These are phyloP conservation scores for Teratosphaeria destructans DNA, from an alignment of 2,329 filamentous ascomycete genomes.

Conservation along the genomic window DNA sequence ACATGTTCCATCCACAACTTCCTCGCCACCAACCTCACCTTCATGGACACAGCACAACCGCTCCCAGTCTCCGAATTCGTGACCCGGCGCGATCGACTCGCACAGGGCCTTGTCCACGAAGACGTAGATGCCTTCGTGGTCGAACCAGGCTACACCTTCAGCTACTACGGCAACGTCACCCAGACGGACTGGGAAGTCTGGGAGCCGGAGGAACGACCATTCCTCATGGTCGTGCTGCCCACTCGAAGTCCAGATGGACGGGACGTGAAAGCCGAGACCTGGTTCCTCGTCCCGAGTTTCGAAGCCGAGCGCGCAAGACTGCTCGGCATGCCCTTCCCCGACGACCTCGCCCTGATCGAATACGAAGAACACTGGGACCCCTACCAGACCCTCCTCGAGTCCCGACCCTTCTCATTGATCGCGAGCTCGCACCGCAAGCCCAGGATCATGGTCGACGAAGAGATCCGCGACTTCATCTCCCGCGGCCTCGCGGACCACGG, in stretches of 20 bases:
- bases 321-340: slow-evolving; percentile 46
- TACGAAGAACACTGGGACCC: slow-evolving; percentile 59
- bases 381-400: slow-evolving; percentile 42
- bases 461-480: slow-evolving; percentile 54
- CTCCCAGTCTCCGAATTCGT: slow-evolving; percentile 45
- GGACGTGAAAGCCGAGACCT: slow-evolving; percentile 42
- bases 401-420: slow-evolving; percentile 2
- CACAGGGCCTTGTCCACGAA: slow-evolving; percentile 42
- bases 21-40: slow-evolving; percentile 32
- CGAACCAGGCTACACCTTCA: slow-evolving; percentile 55
- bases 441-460: slow-evolving; percentile 53
- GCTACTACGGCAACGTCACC: slow-evolving; percentile 54
- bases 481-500: slow-evolving; percentile 44
- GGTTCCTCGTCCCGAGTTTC: slow-evolving; percentile 50
- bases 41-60: slow-evolving; percentile 40
- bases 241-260: slow-evolving; percentile 27
- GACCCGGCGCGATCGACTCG: slow-evolving; percentile 46
- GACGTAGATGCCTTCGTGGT: slow-evolving; percentile 49
- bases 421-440: neutral
- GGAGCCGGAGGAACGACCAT: slow-evolving; percentile 55
- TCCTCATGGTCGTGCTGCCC: slow-evolving; percentile 51
- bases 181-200: slow-evolving; percentile 54
- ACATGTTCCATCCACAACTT: slow-evolving; percentile 46
- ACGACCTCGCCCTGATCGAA: slow-evolving; percentile 43
- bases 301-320: slow-evolving; percentile 50